Base-by-base conservation (phyloP, 2,329 filamentous ascomycete species). In the Aspergillus brasiliensis region DNA sequence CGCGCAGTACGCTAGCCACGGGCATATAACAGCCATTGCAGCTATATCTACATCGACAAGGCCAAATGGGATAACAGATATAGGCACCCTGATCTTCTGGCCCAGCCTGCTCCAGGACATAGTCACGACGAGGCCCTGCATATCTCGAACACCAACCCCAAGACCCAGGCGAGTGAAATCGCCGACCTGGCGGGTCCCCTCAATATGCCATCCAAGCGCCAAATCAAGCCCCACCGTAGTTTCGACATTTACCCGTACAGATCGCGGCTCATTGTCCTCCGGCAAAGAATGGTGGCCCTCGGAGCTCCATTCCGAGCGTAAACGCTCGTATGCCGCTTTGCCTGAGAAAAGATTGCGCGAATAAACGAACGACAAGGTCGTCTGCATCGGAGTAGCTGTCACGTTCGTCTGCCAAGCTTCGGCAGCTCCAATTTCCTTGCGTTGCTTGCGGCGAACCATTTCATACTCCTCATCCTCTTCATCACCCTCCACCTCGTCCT, bases 31-130 rank as follows among this genome's bases (percentile, higher is more conserved):
- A 6, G 73, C 76, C 53, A 77, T 59, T 3, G 70, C 60, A 10
- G 74, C 73, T 42, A 75, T 68, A 49, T 77, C 74, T 21, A 65
- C 66, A 44, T 70, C 73, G 17, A 74, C 67, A n/a, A 71, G 51
- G 5, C 73, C 67, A 7, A 75, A 31, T 5, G 77, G 70, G 56
- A 76, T 75, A 34, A 80, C 37, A 11, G 69, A 65, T 34, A 80
- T 72, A 6, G 78, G 78, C 13, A 80, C 34, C 42, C 68, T 73
- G 56, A 80, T 71, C 8, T 58, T 69, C 58, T 80, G 78, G 5
- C 76, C 76, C 23, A 80, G 68, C 57, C 78, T 68, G 37, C 63
- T 73, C 78, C 78, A 80, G 25, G 71, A 72, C 21, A 79, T 51
- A 5, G 72, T 73, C 65, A 78, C 70, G 47, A 74, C 66, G 8